A percentile compares a stretch with the other conserved stretches of the same genome.
Evolutionary conservation across 2,329 filamentous ascomycete species (phyloP).

Genomic region (Claviceps sorghi): DNA sequence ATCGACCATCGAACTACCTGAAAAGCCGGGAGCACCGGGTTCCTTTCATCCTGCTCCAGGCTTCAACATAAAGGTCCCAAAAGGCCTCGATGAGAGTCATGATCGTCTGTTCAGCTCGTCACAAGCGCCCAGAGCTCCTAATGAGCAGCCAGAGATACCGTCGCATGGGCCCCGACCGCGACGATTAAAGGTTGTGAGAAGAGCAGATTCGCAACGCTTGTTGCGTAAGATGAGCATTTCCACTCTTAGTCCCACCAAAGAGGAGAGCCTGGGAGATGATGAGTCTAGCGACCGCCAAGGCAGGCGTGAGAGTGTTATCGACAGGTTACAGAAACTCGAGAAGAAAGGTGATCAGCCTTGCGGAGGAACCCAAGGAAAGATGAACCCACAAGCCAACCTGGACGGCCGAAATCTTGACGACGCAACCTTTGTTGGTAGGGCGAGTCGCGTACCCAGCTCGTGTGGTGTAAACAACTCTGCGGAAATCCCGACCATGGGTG

Average conservation of each 20-base stretch:
- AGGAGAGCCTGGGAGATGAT: conserved; percentile 15
- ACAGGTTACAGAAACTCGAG: conserved; percentile 2
- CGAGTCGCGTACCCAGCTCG: background rate
- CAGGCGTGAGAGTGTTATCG: background rate
- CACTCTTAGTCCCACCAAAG: conserved; percentile 18
- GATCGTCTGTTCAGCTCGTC: background rate
- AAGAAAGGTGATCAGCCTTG: background rate
- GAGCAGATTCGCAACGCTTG: conserved; percentile 11
- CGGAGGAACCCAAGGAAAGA: background rate
- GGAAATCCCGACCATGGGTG: background rate
- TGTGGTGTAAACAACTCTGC: background rate
- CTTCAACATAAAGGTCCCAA: background rate
- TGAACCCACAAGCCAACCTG: background rate
- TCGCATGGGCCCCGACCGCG: conserved; percentile 13
- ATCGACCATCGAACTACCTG: conserved; percentile 6
- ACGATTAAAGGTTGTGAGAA: conserved; percentile 10
- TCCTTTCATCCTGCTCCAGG: background rate
- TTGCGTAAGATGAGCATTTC: conserved; percentile 11
- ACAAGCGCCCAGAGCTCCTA: conserved; percentile 16
- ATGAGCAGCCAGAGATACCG: conserved; percentile 24
- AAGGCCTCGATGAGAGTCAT: background rate
- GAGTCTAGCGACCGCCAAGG: conserved; percentile 1
- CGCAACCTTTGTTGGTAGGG: background rate
- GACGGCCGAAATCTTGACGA: background rate
- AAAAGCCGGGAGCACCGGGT: conserved; percentile 2